Evolutionary conservation across 2,329 filamentous ascomycete species (phyloP).

Genomic region (Nothomitra cinnamomea): DNA sequence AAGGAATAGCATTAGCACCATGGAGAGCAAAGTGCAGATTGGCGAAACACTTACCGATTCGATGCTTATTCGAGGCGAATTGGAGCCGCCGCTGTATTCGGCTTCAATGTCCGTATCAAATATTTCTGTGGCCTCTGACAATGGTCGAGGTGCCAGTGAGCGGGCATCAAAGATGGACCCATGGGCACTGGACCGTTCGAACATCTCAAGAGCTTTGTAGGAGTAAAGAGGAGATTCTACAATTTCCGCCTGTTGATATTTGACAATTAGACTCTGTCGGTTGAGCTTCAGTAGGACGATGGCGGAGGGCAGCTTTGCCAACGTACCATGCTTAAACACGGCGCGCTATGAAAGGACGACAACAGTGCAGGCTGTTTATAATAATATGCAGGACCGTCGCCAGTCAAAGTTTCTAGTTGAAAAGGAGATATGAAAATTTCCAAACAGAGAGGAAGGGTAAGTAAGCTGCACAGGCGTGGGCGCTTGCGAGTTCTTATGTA

Average conservation of each 20-base stretch:
- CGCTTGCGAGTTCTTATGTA: conserved; percentile 27
- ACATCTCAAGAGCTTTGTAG: conserved; percentile 28
- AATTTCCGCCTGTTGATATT: not conserved
- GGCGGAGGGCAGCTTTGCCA: too few relatives aligned
- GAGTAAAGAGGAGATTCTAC: not conserved
- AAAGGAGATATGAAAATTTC: conserved; percentile 11
- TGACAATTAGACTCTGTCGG: too few relatives aligned
- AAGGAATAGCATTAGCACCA: conserved; percentile 10
- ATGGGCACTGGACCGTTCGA: conserved; percentile 28
- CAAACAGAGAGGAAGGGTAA: conserved; percentile 21
- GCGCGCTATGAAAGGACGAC: not conserved
- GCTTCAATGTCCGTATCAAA: conserved; percentile 64
- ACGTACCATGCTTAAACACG: not conserved
- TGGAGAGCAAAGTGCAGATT: not conserved
- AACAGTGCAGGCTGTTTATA: not conserved
- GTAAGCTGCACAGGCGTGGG: conserved; percentile 23
- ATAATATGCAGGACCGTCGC: not conserved
- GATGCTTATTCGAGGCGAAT: conserved; percentile 49
- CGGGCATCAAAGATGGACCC: not conserved
- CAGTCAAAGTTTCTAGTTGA: not conserved
- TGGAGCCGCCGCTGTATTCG: conserved; percentile 37
- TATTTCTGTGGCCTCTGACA: conserved; percentile 59
- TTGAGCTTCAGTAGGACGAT: not conserved
- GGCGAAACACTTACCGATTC: conserved; percentile 45
- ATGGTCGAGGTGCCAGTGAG: conserved; percentile 36